Percentiles rank a stretch among this genome's conserved stretches.
These are phyloP conservation scores for Xylariaceae sp. DNA, from an alignment of 2,329 filamentous ascomycete genomes.

Conservation along the genomic window DNA sequence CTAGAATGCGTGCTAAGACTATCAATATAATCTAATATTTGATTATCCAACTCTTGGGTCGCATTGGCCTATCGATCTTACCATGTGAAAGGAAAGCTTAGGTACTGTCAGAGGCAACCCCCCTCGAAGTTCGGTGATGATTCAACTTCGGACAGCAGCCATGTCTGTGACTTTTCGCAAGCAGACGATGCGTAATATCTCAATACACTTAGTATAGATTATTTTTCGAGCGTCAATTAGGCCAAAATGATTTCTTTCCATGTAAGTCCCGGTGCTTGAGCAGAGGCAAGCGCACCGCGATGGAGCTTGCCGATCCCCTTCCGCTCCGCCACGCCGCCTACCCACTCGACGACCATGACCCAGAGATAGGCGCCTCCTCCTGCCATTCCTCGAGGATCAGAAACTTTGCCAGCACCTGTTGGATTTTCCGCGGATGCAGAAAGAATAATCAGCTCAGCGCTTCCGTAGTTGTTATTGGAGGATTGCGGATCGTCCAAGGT, in stretches of 20 bases:
- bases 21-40: too few relatives aligned
- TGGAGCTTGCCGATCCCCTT: conserved; percentile 16
- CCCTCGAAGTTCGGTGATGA: too few relatives aligned
- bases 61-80: too few relatives aligned
- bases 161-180: too few relatives aligned
- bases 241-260: conserved; percentile 16
- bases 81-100: too few relatives aligned
- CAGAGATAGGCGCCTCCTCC: conserved; percentile 11
- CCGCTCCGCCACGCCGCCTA: conserved; percentile 12
- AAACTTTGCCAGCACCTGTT: background rate
- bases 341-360: conserved; percentile 14
- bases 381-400: background rate
- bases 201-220: too few relatives aligned
- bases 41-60: too few relatives aligned
- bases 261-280: conserved; percentile 3
- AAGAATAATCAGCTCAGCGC: conserved; percentile 13
- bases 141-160: too few relatives aligned
- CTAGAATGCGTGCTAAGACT: too few relatives aligned
- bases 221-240: conserved; percentile 2
- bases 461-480: background rate
- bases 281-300: conserved; percentile 7
- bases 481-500: conserved; percentile 9
- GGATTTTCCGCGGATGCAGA: conserved; percentile 10
- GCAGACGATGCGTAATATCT: too few relatives aligned
- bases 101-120: too few relatives aligned